These are phyloP conservation scores for Alternaria rosae DNA, from an alignment of 2,329 filamentous ascomycete genomes.

Conservation along the genomic window DNA sequence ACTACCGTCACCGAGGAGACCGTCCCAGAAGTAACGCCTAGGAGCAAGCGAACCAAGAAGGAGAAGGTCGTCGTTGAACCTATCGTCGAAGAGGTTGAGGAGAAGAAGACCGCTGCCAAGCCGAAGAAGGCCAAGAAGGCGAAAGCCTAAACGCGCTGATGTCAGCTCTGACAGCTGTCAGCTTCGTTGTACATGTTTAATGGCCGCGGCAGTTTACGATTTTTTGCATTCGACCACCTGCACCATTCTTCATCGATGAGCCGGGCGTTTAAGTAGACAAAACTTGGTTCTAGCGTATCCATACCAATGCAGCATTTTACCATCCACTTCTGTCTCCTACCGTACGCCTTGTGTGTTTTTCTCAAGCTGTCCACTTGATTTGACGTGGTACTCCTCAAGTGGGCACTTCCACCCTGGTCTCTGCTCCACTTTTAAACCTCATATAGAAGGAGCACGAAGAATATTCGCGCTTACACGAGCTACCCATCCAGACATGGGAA, in stretches of 20 bases:
- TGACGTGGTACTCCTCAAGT: not conserved
- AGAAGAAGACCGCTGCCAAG: constrained; percentile 28
- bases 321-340: not conserved
- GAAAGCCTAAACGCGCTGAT: constrained; percentile 24
- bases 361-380: not conserved
- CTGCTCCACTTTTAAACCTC: not conserved
- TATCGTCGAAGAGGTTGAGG: constrained; percentile 20
- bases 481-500: not conserved
- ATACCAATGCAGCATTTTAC: not conserved
- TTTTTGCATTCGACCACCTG: not conserved
- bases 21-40: constrained; percentile 14
- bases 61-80: constrained; percentile 16
- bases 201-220: not conserved
- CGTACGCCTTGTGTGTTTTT: not conserved
- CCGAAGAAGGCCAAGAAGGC: constrained; percentile 40
- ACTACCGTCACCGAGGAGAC: constrained; percentile 16
- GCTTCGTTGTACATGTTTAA: constrained; percentile 2
- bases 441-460: not conserved
- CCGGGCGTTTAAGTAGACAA: not conserved
- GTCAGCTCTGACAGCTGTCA: not conserved
- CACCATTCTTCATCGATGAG: not conserved
- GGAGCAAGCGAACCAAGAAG: constrained; percentile 36
- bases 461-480: not conserved
- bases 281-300: not conserved
- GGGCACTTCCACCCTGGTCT: not conserved